Evolutionary conservation across 2,329 filamentous ascomycete genomes (phyloP), one percentile per base, ranked within the genome.

Genomic region (Colletotrichum cordylinicola): DNA sequence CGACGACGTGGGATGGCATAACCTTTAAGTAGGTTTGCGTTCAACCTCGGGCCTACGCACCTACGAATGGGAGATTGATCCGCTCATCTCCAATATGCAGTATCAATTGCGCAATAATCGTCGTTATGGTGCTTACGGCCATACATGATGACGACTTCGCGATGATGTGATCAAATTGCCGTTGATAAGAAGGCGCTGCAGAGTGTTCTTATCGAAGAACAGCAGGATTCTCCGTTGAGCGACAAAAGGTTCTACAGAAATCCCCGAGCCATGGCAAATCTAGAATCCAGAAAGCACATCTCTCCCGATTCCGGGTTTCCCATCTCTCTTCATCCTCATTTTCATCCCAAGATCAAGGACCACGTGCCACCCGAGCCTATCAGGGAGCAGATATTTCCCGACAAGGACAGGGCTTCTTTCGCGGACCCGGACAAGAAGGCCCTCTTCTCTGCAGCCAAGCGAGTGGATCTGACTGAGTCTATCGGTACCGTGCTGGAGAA

Each of bases 271-370:
- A 84, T 85, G 82, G 84, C 84, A 55, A 80, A 85, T 62, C 84
- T 90, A 6, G 86, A 88, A 80, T 78, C 87, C 6, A 83, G 83
- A 56, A 87, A 89, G 43, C 85, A 89, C 77, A 85, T 89, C 48
- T 89, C 87, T 8, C 84, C 86, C 7, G 87, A 89, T 77, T 89
- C 88, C 2, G 87, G 87, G 2, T 86, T 85, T 39, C 87, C 87
- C 0, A 83, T 85, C 29, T 85, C 83, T 3, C 78, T 89, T 1
- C 88, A 90, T 78, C 87, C 88, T 2, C 79, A 83, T 68, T 89
- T 88, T 82, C 88, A 89, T 70, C 79, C 83, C 37, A 89, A 86
- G 77, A 87, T 89, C 72, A 84, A 80, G 33, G 75, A 81, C 33
- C 83, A 86, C 76, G 79, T 82, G 1, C 86, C 87, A 2, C 84